These are phyloP conservation scores for Saccharomycopsis babjevae DNA, from an alignment of 805 yeast species.

Conservation along the genomic window DNA sequence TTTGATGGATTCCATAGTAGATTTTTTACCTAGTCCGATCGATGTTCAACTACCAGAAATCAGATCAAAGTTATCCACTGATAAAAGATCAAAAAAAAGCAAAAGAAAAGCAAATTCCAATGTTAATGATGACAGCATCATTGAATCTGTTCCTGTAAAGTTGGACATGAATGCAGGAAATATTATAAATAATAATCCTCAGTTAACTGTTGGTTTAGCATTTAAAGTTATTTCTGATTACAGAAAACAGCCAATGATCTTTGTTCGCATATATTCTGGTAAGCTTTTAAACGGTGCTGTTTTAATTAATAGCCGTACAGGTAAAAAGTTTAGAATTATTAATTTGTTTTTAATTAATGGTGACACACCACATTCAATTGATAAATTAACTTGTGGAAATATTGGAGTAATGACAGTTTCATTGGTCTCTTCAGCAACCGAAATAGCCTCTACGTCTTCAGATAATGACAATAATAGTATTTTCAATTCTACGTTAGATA, in stretches of 20 bases:
- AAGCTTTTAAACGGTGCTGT: constrained; percentile 50
- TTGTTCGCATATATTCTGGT: constrained; percentile 84
- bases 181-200: constrained; percentile 44
- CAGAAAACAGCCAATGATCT: constrained; percentile 72
- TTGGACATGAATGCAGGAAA: constrained; percentile 37
- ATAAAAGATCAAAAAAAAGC: constrained; percentile 20
- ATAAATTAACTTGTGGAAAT: constrained; percentile 57
- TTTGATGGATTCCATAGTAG: constrained; percentile 91
- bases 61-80: constrained; percentile 20
- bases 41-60: constrained; percentile 54
- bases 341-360: constrained; percentile 82
- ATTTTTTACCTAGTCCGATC: constrained; percentile 80
- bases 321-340: constrained; percentile 53
- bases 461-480: background rate
- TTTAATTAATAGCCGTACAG: constrained; percentile 60
- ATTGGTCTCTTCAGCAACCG: constrained; percentile 18
- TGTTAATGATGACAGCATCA: constrained; percentile 11
- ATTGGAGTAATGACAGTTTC: constrained; percentile 84
- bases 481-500: background rate
- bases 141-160: constrained; percentile 25
- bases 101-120: constrained; percentile 19
- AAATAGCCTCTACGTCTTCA: background rate
- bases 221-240: constrained; percentile 88
- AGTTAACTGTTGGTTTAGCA: constrained; percentile 68
- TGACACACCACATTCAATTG: constrained; percentile 66